Evolutionary conservation across 306 rosid genomes (phyloP), one percentile per base, ranked within the genome.

Genomic region (Prinsepia uniflora): DNA sequence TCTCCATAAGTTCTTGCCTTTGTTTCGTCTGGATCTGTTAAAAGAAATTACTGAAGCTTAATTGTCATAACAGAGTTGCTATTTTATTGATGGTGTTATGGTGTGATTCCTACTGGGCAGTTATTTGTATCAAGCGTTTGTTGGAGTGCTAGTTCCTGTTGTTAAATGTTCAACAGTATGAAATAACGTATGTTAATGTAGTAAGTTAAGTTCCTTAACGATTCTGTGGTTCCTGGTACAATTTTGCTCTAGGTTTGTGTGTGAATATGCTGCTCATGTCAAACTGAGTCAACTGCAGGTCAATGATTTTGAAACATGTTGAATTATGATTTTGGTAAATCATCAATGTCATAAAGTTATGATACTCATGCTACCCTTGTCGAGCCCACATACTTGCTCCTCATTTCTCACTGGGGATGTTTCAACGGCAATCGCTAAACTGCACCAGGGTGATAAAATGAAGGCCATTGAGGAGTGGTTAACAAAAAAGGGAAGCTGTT

Each of bases 401-500:
- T n/a, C n/a, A 2, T 43, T 10, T 40, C 73, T 68, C 14, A 68
- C 73, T 0, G 52, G 13, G 6, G 63, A 53, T 68, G 36, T 68
- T 53, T 68, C 73, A 11, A 40, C 1, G 0, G 73, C 63, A 11
- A 53, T 68, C 50, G 19, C 52, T 40, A 1, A 58, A 24, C n/a
- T 58, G 42, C 63, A 30, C 10, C 2, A 58, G 63, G 63, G 43
- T 24, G 43, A 12, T 30, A 24, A 58, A 58, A 58, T 58, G 63
- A 30, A 58, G 63, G 41, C 18, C 42, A 58, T 58, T 5, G 63
- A 58, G n/a, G 66, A 50, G 40, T 84, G 90, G 90, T 74, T 87
- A 40, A 70, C 39, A 5, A 43, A 76, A 13, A 8, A 67, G 15
- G 47, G 9, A 13, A 70, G 1, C 36, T 85, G 85, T 34, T 45